Percentiles rank a stretch among this genome's conserved stretches.
These are phyloP conservation scores for Cynara cardunculus DNA, from an alignment of 129 eudicot genomes.

Conservation along the genomic window DNA sequence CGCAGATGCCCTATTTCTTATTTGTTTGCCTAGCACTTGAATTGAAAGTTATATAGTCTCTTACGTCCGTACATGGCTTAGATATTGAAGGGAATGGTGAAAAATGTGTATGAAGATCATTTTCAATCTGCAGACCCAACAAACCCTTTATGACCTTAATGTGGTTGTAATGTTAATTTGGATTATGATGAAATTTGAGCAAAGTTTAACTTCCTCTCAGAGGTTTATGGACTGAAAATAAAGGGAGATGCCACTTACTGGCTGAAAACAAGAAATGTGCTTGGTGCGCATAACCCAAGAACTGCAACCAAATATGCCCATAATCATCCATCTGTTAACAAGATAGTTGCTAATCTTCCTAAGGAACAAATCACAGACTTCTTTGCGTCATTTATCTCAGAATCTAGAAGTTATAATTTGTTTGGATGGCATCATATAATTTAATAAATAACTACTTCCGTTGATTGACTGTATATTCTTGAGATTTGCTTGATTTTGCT, in stretches of 20 bases:
- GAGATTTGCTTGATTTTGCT: not conserved
- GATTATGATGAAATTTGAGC: not conserved
- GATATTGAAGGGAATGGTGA: too few species aligned
- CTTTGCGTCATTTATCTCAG: not conserved
- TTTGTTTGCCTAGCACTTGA: too few species aligned
- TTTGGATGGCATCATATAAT: conserved; percentile 1
- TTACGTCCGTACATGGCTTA: not conserved
- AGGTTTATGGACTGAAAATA: not conserved
- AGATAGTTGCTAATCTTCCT: not conserved
- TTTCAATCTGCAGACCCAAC: not conserved
- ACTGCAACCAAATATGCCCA: not conserved
- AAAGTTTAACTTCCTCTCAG: not conserved
- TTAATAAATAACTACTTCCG: not conserved
- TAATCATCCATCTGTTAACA: not conserved
- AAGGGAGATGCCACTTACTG: not conserved
- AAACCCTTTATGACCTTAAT: not conserved
- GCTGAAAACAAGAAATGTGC: not conserved
- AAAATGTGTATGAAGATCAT: not conserved
- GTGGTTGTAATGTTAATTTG: not conserved
- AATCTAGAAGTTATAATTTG: not conserved
- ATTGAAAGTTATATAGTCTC: not conserved
- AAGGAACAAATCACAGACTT: not conserved
- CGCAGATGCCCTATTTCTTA: not conserved
- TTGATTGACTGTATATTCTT: not conserved
- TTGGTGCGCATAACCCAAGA: not conserved